A percentile compares a stretch with the other conserved stretches of the same genome.
These are phyloP conservation scores for Fusarium dimerum DNA, from an alignment of 2,329 filamentous ascomycete genomes.

Conservation along the genomic window DNA sequence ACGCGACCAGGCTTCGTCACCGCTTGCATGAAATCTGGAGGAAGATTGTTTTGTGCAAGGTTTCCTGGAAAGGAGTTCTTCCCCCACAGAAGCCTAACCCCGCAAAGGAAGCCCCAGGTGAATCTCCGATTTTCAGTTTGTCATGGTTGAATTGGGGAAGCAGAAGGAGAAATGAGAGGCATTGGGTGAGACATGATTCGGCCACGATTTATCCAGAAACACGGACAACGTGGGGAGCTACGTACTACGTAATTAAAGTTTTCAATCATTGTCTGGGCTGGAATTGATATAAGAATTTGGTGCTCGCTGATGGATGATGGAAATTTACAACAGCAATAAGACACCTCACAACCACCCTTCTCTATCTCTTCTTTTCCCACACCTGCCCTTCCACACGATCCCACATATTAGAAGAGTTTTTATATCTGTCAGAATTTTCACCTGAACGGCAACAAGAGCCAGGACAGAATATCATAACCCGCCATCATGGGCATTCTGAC, in stretches of 20 bases:
- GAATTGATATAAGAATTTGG: conserved; percentile 21
- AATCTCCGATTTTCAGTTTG: conserved; percentile 18
- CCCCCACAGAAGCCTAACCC: conserved; percentile 29
- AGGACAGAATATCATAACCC: not conserved
- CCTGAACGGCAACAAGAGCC: too few relatives aligned
- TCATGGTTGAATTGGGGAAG: conserved; percentile 9
- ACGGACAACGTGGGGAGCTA: conserved; percentile 8
- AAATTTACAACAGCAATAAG: too few relatives aligned
- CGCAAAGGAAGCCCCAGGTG: conserved; percentile 32
- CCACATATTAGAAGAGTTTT: not conserved
- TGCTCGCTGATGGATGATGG: too few relatives aligned
- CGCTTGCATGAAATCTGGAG: conserved; percentile 2
- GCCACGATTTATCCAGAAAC: conserved; percentile 1
- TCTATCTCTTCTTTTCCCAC: too few relatives aligned
- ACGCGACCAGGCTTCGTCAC: conserved; percentile 1
- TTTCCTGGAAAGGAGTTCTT: conserved; percentile 30
- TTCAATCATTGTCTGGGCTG: too few relatives aligned
- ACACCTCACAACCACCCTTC: too few relatives aligned
- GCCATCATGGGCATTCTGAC: conserved; percentile 47
- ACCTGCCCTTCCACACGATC: conserved; percentile 7
- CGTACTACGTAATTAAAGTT: too few relatives aligned
- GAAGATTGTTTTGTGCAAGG: too few relatives aligned
- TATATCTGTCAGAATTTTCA: conserved; percentile 9
- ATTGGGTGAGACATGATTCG: too few relatives aligned
- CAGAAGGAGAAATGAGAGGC: conserved; percentile 1